Percentiles rank a stretch among this genome's conserved stretches.
Evolutionary conservation across 164 flowering plant species (phyloP).

Genomic region (Piper betle): DNA sequence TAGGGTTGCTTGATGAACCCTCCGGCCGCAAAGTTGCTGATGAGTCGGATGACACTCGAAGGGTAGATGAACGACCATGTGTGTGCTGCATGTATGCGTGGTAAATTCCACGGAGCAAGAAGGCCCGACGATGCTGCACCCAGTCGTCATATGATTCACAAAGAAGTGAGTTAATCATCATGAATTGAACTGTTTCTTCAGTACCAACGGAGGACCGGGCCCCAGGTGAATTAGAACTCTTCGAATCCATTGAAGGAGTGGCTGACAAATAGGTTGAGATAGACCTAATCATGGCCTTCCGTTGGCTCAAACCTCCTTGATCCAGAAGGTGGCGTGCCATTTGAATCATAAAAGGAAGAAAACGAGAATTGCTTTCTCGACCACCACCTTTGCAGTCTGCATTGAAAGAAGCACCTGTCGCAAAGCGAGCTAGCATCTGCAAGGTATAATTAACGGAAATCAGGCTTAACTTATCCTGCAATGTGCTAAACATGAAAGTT

Average conservation of each 20-base stretch:
- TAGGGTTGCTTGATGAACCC: slow-evolving; percentile 1
- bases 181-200: slow-evolving; percentile 91
- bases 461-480: background rate
- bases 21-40: slow-evolving; percentile 17
- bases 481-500: background rate
- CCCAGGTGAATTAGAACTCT: slow-evolving; percentile 30
- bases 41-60: slow-evolving; percentile 30
- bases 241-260: slow-evolving; percentile 31
- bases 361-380: slow-evolving; percentile 83
- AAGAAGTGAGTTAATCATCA: slow-evolving; percentile 95
- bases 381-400: slow-evolving; percentile 91
- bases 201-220: slow-evolving; percentile 35
- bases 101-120: slow-evolving; percentile 83
- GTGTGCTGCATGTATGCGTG: slow-evolving; percentile 85
- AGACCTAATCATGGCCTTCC: slow-evolving; percentile 44
- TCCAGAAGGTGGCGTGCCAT: slow-evolving; percentile 89
- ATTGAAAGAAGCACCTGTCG: slow-evolving; percentile 91
- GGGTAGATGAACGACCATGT: slow-evolving; percentile 38
- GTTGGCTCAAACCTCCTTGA: slow-evolving; percentile 59
- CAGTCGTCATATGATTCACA: slow-evolving; percentile 86
- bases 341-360: slow-evolving; percentile 92
- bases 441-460: slow-evolving; percentile 2
- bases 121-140: slow-evolving; percentile 66
- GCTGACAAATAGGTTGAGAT: slow-evolving; percentile 47
- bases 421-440: slow-evolving; percentile 97